Base-by-base conservation (phyloP, 139 green algal genomes). In the Pycnococcus provasolii region DNA sequence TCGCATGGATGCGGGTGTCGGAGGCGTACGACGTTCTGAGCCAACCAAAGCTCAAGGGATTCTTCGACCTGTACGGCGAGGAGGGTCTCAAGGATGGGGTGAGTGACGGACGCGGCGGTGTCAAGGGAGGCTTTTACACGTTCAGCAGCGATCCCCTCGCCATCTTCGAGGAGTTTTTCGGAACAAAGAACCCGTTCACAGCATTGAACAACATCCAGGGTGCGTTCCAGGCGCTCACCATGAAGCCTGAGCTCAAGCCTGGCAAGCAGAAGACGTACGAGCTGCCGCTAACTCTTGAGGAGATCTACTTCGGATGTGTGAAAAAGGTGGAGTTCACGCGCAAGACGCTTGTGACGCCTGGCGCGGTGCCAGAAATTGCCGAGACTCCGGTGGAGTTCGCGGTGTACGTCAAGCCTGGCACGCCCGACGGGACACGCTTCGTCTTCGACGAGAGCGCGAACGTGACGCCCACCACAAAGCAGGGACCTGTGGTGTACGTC, bases 111-210 rank as follows among this genome's bases (percentile, higher is more conserved):
- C 80, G 68, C 3, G 64, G 64, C 15, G 45, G 66, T 40, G 44
- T n/a, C 13, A 55, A 42, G 8, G 66, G 66, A 26, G 66, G 66
- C 40, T 65, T 73, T 54, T 73, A 73, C 66, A 44, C 15, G 57
- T 65, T 65, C 66, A 42, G 42, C 9, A 63, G 47, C 1, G 79
- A 69, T 7, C 81, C 83, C 3, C 39, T 65, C 0, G 42, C 72
- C 26, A 75, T 88, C 15, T 91, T 91, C 58, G 44, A 62, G 39
- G 60, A 70, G 11, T 91, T 89, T 72, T 91, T 91, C 69, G 85
- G 85, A n/a, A 91, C 85, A 44, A 60, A 68, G n/a, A 91, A 91
- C 70, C 85, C 85, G 4, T 91, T 85, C 73, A 81, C 85, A 67
- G 85, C 85, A 7, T 61, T 91, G 15, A 79, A 87, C 39, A 74